Base-by-base conservation (phyloP, 768 basidiomycete species). In the Suillus spraguei region DNA sequence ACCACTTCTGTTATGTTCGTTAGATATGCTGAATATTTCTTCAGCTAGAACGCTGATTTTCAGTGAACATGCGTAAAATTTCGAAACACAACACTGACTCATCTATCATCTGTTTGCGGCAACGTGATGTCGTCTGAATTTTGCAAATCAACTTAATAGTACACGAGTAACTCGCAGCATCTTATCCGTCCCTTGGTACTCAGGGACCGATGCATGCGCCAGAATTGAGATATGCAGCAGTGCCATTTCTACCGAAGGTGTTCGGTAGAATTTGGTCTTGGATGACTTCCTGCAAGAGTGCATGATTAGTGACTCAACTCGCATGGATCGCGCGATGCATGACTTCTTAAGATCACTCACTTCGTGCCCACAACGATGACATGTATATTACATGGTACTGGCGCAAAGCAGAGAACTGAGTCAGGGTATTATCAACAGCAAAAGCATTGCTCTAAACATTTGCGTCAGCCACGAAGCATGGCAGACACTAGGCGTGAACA, bases 351-450 rank as follows among this genome's bases (percentile, higher is more conserved):
- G 28, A 17, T 14, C 28, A 61, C 71, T 20, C 41, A 81, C 83
- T 17, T 87, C 2, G 89, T 89, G 54, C 89, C 87, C 87, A 90
- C 90, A 39, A 86, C 88, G 52, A 90, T 80, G 32, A 86, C 90
- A 84, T 52, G 28, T 16, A 52, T 52, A 32, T 52, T 32, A 20
- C 50, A 20, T 49, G 4, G 24, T 16, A 16, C 16, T 32, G 4
- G 50, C 4, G 89, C 90, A 39, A 86, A 76, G 35, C 78, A 28
- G 4, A 28, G 28, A 28, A 77, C 3, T 16, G 13, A 24, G 6
- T 49, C 67, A 88, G 87, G 67, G 90, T 91, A 64, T 89, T 87
- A 65, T 90, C 87, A 16, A 85, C 70, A 20, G 77, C 81, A 66
- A 89, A 89, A 2, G 85, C 75, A 64, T 74, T 63, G 59, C 66